Conservation (phyloP, 495 filamentous ascomycete species). For the Penicillium angulare region DNA sequence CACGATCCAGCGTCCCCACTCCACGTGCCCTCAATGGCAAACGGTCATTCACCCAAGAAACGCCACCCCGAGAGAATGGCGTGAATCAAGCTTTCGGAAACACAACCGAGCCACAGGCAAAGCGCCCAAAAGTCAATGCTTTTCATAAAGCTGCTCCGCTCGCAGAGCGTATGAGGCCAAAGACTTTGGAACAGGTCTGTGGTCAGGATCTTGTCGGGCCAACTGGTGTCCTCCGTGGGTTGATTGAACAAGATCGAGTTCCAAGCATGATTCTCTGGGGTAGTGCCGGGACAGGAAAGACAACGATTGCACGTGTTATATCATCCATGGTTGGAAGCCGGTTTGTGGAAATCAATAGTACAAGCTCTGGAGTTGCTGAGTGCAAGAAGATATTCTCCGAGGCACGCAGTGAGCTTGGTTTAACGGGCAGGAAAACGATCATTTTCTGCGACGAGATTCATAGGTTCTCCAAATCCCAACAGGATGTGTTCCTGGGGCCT, state of each 20-base stretch:
- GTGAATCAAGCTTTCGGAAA: conserved; percentile 17
- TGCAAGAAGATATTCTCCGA: conserved; percentile 92
- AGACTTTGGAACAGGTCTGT: conserved; percentile 77
- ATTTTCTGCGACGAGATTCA: conserved; percentile 99
- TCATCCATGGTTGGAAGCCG: conserved; percentile 75
- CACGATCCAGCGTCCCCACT: conserved; percentile 19
- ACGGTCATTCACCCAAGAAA: conserved; percentile 29
- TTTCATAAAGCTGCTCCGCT: conserved; percentile 75
- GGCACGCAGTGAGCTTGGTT: conserved; percentile 72
- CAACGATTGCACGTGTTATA: conserved; percentile 92
- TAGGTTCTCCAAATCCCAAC: conserved; percentile 87
- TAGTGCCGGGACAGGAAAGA: conserved; percentile 88
- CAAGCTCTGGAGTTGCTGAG: conserved; percentile 85
- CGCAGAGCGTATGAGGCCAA: conserved; percentile 91
- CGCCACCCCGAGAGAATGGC: conserved; percentile 18
- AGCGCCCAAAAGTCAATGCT: conserved; percentile 59
- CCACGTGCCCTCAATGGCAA: conserved; percentile 36
- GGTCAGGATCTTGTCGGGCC: conserved; percentile 91
- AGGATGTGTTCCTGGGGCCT: conserved; percentile 91
- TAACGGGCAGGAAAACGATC: conserved; percentile 90
- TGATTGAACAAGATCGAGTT: conserved; percentile 83
- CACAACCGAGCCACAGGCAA: conserved; percentile 39
- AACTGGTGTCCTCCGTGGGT: conserved; percentile 76
- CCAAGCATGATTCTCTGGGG: conserved; percentile 98
- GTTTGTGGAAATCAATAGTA: conserved; percentile 96